phyloP scores from a whole-genome alignment of 1,284 basidiomycete species.

The Mrakiaceae sp. region DNA sequence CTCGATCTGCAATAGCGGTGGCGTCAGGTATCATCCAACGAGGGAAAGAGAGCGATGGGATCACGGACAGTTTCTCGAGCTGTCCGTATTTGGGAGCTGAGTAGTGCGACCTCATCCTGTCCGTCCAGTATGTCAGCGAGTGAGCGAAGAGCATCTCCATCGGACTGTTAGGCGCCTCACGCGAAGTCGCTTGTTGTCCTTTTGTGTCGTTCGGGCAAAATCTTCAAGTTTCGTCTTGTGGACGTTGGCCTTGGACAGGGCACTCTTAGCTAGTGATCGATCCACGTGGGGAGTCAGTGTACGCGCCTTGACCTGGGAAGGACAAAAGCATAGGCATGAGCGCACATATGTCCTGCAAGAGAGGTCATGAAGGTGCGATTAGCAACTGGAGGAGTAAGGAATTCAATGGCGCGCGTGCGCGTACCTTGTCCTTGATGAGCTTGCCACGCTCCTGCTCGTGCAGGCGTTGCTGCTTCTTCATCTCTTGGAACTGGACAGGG shows the following conservation, averaged over 20 bases:
- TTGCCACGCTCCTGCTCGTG: neutral
- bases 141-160: too few relatives aligned
- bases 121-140: too few relatives aligned
- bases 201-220: neutral
- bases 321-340: neutral
- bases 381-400: neutral
- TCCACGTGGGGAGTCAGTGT: too few relatives aligned
- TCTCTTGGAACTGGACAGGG: neutral
- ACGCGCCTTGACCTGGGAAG: too few relatives aligned
- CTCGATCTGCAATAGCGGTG: too few relatives aligned
- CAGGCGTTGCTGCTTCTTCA: neutral
- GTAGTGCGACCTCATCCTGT: too few relatives aligned
- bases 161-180: neutral
- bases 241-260: neutral
- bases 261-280: neutral
- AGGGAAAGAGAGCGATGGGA: too few relatives aligned
- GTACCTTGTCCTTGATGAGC: neutral
- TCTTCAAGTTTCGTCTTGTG: neutral
- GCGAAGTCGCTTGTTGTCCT: neutral
- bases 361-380: neutral
- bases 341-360: neutral
- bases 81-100: too few relatives aligned
- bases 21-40: too few relatives aligned
- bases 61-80: too few relatives aligned
- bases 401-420: neutral